Base-by-base conservation (phyloP, 306 rosid genomes). In the Dryas octopetala region DNA sequence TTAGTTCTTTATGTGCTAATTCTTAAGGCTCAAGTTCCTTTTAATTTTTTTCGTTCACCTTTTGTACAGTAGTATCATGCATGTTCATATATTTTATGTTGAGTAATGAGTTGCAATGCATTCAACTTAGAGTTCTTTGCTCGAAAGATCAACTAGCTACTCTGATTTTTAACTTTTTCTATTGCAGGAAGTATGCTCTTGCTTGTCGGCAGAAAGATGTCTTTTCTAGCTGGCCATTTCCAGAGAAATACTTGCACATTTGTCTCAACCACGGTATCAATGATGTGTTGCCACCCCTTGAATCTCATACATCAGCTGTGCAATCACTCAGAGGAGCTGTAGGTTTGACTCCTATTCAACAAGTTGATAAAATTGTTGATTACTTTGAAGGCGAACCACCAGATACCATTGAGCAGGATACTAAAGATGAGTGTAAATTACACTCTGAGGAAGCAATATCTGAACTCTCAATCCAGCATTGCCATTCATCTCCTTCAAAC, bases 271-370 rank as follows among this genome's bases (percentile, higher is more conserved):
- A 32, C n/a, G 90, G 91, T 59, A 13, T 87, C 71, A 80, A 13
- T 9, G 76, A 86, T 70, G 88, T 82, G 74, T 72, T 90, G 71
- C 90, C 95, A 13, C 89, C 95, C 32, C 62, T 89, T 52, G 82
- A 60, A 47, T 38, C 50, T 43, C 78, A 68, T 66, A 59, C 43
- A 48, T 69, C 78, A 52, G 71, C 76, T 64, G 5, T 55, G 23
- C 75, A 80, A 43, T 62, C 85, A 52, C 73, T 78, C 62, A 64
- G 86, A 71, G 78, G 72, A 66, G 32, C 15, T 57, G 72, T 70
- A 26, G 32, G 66, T 54, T 76, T 66, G 45, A 78, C 75, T 43
- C 46, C 38, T 65, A 74, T 62, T 14, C 68, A 12, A 77, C 73
- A 68, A 76, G 75, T 58, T 32, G 51, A 55, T 15, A 54, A 70